phyloP scores from a whole-genome alignment of 768 basidiomycete species.

The Rhizopogon sp. region DNA sequence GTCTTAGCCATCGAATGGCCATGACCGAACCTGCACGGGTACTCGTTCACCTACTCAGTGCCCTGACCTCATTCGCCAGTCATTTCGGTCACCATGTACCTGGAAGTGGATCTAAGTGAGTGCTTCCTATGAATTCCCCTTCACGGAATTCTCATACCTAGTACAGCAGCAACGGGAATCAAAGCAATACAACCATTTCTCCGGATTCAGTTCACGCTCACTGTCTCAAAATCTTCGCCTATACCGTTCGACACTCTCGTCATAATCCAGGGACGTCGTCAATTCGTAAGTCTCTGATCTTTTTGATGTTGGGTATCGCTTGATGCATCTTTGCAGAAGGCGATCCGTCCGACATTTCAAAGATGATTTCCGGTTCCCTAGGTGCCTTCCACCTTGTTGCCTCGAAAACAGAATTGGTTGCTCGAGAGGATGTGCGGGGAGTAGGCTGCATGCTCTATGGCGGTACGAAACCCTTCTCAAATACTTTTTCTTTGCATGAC shows the following conservation, averaged over 20 bases:
- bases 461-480: slow-evolving; percentile 36
- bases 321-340: slow-evolving; percentile 35
- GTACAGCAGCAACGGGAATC: slow-evolving; percentile 15
- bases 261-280: slow-evolving; percentile 47
- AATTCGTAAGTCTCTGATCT: slow-evolving; percentile 37
- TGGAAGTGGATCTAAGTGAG: slow-evolving; percentile 17
- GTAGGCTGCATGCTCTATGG: slow-evolving; percentile 77
- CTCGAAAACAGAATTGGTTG: slow-evolving; percentile 44
- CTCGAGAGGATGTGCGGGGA: slow-evolving; percentile 72
- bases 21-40: slow-evolving; percentile 77
- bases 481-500: slow-evolving; percentile 6
- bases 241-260: slow-evolving; percentile 69
- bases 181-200: slow-evolving; percentile 33
- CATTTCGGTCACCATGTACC: slow-evolving; percentile 26
- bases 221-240: slow-evolving; percentile 80
- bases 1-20: slow-evolving; percentile 83
- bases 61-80: slow-evolving; percentile 54
- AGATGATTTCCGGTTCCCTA: slow-evolving; percentile 62
- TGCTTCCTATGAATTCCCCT: neutral
- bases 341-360: slow-evolving; percentile 49
- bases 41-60: slow-evolving; percentile 68
- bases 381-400: slow-evolving; percentile 57
- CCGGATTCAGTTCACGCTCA: slow-evolving; percentile 42
- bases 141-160: slow-evolving; percentile 2
- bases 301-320: slow-evolving; percentile 4